Base-by-base conservation (phyloP, 306 rosid species). In the Cucumis melo region DNA sequence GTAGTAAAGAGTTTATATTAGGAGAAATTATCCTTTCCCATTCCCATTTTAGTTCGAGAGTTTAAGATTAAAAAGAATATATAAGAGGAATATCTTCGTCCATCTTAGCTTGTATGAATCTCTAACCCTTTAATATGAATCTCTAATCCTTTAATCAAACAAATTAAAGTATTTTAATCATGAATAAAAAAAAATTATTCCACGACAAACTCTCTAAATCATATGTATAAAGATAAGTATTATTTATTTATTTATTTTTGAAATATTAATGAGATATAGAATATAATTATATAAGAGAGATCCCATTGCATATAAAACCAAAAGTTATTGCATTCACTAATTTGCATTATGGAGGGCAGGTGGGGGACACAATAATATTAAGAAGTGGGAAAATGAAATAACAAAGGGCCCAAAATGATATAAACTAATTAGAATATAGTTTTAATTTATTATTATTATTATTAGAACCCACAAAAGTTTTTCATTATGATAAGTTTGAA, bases 251-350 rank as follows among this genome's bases (percentile, higher is more conserved):
- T 32, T 3, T 3, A 2, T 32, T 32, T 3, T 2, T 2, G 0
- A 32, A 32, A 32, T 32, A 32, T 4, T 32, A 32, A 32, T 32
- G 36, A 32, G 36, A 32, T 32, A 32, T 10, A 32, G 55, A 21
- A 21, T 27, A 4, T 32, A 32, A 50, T 5, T n/a, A n/a, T n/a
- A n/a, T n/a, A n/a, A 50, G 36, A 44, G 38, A 68, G 56, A 46
- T 46, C 51, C 74, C 36, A 44, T 68, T 44, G 55, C 39, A 68
- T 68, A 68, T 68, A 23, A 68, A 68, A 46, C 75, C 75, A 68
- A 68, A 42, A 68, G 14, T 21, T 14, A 7, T 68, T 44, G 56
- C 3, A 46, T 7, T 44, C 75, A 44, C 57, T 42, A 68, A 42
- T 68, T 68, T 23, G 75, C 7, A 68, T 44, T 44, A 23, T 68